Conservation (phyloP, 768 basidiomycete genomes). For the Macrolepiota dolichaula region DNA sequence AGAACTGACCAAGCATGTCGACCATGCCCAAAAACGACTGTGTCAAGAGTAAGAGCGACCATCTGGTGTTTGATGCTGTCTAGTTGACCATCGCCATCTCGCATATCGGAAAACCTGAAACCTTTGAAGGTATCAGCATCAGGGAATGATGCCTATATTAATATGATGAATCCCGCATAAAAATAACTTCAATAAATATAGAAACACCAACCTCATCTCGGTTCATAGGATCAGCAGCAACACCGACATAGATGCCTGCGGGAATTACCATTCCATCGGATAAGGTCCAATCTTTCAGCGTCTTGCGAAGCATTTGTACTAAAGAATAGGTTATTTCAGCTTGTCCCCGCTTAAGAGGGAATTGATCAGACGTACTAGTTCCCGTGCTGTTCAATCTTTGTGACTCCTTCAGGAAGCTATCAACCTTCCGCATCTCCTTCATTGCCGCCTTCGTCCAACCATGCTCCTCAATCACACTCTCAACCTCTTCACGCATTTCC, state of each 20-base stretch:
- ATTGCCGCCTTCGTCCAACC: slow-evolving; percentile 32
- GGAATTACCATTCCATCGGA: slow-evolving; percentile 26
- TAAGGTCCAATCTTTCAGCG: slow-evolving; percentile 23
- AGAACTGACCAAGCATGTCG: slow-evolving; percentile 28
- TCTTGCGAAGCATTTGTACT: slow-evolving; percentile 22
- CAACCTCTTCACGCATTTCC: slow-evolving; percentile 39
- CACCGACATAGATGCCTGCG: slow-evolving; percentile 20
- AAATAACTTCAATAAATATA: not conserved
- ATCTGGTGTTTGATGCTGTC: slow-evolving; percentile 32
- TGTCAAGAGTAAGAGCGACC: slow-evolving; percentile 26
- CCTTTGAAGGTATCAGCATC: slow-evolving; percentile 40
- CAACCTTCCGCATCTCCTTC: slow-evolving; percentile 36
- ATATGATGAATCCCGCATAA: not conserved
- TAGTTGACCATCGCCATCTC: slow-evolving; percentile 22
- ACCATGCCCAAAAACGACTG: slow-evolving; percentile 36
- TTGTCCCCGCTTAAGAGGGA: not conserved
- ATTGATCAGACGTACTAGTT: not conserved
- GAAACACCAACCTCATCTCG: slow-evolving; percentile 17
- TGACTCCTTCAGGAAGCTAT: slow-evolving; percentile 43
- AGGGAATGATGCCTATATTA: slow-evolving; percentile 31
- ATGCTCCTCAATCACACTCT: slow-evolving; percentile 25
- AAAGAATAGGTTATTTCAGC: no score
- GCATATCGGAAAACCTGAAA: slow-evolving; percentile 43
- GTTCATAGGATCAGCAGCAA: slow-evolving; percentile 20
- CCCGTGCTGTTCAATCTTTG: slow-evolving; percentile 5